A percentile compares a stretch with the other conserved stretches of the same genome.
Evolutionary conservation across 2,329 filamentous ascomycete species (phyloP).

Genomic region (Fusarium zealandicum): DNA sequence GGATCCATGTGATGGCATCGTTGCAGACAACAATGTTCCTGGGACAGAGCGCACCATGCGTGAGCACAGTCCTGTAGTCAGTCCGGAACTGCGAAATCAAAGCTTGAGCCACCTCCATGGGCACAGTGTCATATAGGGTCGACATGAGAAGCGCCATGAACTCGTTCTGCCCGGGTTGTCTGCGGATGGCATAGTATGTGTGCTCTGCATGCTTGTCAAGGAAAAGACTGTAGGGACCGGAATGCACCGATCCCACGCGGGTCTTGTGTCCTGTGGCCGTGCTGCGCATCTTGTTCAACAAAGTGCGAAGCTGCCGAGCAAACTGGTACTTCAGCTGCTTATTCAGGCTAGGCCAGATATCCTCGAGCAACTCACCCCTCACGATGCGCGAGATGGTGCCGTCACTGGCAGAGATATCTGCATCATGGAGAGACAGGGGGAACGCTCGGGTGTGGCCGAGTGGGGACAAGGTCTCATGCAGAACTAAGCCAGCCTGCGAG

Average conservation of each 20-base stretch:
- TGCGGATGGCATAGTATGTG: slow-evolving; percentile 42
- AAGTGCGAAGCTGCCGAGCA: slow-evolving; percentile 39
- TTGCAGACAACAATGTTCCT: slow-evolving; percentile 43
- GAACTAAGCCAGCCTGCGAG: slow-evolving; percentile 32
- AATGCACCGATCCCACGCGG: slow-evolving; percentile 31
- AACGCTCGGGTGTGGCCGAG: slow-evolving; percentile 18
- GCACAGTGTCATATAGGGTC: slow-evolving; percentile 38
- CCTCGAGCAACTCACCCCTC: slow-evolving; percentile 41
- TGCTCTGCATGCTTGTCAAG: slow-evolving; percentile 40
- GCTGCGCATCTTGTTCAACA: slow-evolving; percentile 37
- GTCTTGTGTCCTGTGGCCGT: neutral
- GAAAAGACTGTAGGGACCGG: slow-evolving; percentile 36
- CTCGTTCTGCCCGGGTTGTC: slow-evolving; percentile 14
- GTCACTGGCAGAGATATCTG: slow-evolving; percentile 2
- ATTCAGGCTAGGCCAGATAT: slow-evolving; percentile 38
- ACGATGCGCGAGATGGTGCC: slow-evolving; percentile 17
- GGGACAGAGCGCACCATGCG: slow-evolving; percentile 41
- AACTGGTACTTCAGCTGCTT: slow-evolving; percentile 35
- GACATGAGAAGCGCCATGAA: slow-evolving; percentile 41
- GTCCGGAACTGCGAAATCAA: slow-evolving; percentile 29
- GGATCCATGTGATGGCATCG: slow-evolving; percentile 35
- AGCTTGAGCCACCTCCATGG: slow-evolving; percentile 31
- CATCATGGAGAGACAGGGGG: slow-evolving; percentile 16
- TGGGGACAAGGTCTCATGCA: slow-evolving; percentile 24
- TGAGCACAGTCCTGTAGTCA: slow-evolving; percentile 30